Conservation (phyloP, 2,329 filamentous ascomycete species). For the Colletotrichum liriopes region DNA sequence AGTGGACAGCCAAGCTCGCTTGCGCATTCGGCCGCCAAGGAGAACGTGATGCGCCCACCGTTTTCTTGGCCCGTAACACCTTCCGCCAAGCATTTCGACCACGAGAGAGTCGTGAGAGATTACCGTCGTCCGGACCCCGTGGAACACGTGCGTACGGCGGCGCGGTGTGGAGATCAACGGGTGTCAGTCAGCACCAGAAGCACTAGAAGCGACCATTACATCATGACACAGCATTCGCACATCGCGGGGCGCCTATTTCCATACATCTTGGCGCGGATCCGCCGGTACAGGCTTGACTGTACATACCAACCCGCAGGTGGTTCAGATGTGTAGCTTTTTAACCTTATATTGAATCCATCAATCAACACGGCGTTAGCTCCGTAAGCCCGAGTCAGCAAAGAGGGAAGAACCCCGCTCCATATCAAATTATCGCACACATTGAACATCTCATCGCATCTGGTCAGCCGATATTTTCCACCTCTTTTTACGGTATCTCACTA, state of each 20-base stretch:
- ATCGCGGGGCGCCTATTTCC: not conserved
- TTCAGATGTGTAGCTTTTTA: not conserved
- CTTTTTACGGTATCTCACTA: not conserved
- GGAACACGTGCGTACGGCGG: not conserved
- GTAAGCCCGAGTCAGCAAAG: conserved; percentile 29
- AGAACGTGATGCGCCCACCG: not conserved
- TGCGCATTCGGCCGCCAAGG: not conserved
- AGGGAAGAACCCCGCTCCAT: conserved; percentile 31
- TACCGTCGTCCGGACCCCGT: not conserved
- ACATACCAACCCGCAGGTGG: not conserved
- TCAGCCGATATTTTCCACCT: not conserved
- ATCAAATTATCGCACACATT: conserved; percentile 2
- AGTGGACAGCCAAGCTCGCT: not conserved
- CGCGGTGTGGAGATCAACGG: conserved; percentile 10
- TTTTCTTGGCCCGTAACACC: not conserved
- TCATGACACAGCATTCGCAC: conserved; percentile 2
- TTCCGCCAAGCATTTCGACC: not conserved
- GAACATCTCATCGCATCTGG: not conserved
- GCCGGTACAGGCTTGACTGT: conserved; percentile 26
- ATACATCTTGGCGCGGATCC: not conserved
- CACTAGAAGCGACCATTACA: conserved; percentile 4
- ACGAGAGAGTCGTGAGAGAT: not conserved
- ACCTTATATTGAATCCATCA: not conserved
- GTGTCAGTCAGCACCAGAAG: conserved; percentile 19
- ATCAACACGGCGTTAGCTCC: conserved; percentile 21